Percentiles rank a stretch among this genome's conserved stretches.
phyloP scores from a whole-genome alignment of 202 grass and related monocot species.

The Zizania palustris region DNA sequence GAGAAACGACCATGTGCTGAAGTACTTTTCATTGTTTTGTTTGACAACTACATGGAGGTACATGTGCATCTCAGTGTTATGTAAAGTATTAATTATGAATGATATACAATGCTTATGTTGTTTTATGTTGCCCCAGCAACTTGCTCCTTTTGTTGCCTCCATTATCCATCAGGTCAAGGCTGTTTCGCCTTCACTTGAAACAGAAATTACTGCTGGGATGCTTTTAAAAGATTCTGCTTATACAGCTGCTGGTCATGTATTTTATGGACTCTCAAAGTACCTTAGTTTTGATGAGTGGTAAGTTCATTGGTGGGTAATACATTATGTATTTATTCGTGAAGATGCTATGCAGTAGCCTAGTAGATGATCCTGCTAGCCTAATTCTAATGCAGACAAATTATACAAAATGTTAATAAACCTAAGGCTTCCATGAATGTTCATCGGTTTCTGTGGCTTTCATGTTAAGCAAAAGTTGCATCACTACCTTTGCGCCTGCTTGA shows the following conservation, averaged over 20 bases:
- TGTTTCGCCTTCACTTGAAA: constrained; percentile 81
- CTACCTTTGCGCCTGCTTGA: constrained; percentile 1
- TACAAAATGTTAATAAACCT: too few relatives aligned
- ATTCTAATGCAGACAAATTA: too few relatives aligned
- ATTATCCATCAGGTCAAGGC: constrained; percentile 80
- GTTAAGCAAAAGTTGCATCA: background rate
- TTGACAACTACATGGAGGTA: constrained; percentile 87
- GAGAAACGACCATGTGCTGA: constrained; percentile 93
- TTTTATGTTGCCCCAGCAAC: constrained; percentile 58
- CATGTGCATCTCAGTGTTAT: constrained; percentile 37
- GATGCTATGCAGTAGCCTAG: too few relatives aligned
- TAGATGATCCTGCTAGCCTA: too few relatives aligned
- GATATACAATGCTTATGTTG: constrained; percentile 38
- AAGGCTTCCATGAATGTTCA: too few relatives aligned
- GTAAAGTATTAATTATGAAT: constrained; percentile 27
- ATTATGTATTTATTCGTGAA: too few relatives aligned
- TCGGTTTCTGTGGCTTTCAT: too few relatives aligned
- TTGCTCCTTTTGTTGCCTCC: constrained; percentile 84
- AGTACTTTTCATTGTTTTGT: constrained; percentile 93
- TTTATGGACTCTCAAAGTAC: constrained; percentile 94
- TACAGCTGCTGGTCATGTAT: constrained; percentile 89
- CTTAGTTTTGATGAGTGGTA: constrained; percentile 94
- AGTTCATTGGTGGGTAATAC: constrained; percentile 5
- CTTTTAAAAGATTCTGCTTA: constrained; percentile 97
- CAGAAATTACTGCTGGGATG: constrained; percentile 77